phyloP scores from a whole-genome alignment of 2,329 filamentous ascomycete species.

The Trichoderma sp. region DNA sequence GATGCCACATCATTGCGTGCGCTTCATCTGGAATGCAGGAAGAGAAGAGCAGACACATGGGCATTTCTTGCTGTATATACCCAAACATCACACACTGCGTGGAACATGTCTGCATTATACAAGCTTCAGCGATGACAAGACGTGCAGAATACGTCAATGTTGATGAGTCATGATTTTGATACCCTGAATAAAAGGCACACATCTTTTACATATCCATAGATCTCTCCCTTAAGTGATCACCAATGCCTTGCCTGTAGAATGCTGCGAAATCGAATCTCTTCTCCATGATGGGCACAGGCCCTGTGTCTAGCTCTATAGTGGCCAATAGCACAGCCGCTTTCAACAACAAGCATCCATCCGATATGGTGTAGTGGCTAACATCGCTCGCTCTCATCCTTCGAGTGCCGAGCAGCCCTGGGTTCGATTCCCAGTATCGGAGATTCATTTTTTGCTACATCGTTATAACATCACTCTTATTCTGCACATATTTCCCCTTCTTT shows the following conservation, averaged over 20 bases:
- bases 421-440: constrained; percentile 24
- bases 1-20: background rate
- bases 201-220: background rate
- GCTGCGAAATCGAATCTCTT: background rate
- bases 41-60: background rate
- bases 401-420: constrained; percentile 23
- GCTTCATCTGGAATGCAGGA: background rate
- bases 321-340: background rate
- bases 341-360: constrained; percentile 24
- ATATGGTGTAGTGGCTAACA: constrained; percentile 40
- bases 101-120: background rate
- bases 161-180: background rate
- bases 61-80: background rate
- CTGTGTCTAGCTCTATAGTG: background rate
- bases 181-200: background rate
- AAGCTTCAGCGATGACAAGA: background rate
- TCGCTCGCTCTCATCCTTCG: constrained; percentile 30
- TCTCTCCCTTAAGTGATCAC: background rate
- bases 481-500: no score
- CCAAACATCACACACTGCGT: background rate
- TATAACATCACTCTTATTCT: no score
- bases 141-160: background rate
- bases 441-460: background rate
- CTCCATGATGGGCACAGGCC: background rate
- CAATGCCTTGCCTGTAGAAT: background rate